A percentile compares a stretch with the other conserved stretches of the same genome.
Evolutionary conservation across 768 basidiomycete species (phyloP).

Genomic region (Suillus brevipes): DNA sequence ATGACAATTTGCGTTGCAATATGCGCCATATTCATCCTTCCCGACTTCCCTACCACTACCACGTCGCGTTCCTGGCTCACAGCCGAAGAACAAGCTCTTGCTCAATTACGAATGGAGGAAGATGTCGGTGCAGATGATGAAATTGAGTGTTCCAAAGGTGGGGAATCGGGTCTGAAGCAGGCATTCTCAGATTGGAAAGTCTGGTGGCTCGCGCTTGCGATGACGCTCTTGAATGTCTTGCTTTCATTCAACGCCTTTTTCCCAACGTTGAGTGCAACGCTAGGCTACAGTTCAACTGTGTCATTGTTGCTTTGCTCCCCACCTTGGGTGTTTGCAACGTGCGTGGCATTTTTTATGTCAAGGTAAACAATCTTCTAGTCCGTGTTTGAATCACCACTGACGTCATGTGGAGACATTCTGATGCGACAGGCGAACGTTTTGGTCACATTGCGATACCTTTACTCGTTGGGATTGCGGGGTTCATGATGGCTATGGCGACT

Average conservation of each 20-base stretch:
- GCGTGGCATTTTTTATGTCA: slow-evolving; percentile 53
- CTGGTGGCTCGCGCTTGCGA: slow-evolving; percentile 72
- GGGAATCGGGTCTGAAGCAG: slow-evolving; percentile 47
- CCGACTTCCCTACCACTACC: slow-evolving; percentile 69
- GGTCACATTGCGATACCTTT: slow-evolving; percentile 60
- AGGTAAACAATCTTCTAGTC: slow-evolving; percentile 36
- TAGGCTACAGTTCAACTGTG: slow-evolving; percentile 65
- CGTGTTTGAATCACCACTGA: background rate
- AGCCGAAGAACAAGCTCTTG: slow-evolving; percentile 54
- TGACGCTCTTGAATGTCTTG: slow-evolving; percentile 57
- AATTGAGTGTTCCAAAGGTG: slow-evolving; percentile 35
- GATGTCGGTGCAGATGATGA: slow-evolving; percentile 58
- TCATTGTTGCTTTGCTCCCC: slow-evolving; percentile 71
- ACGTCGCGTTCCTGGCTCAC: slow-evolving; percentile 62
- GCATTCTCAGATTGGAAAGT: slow-evolving; percentile 81
- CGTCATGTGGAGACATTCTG: slow-evolving; percentile 56
- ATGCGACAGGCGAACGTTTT: slow-evolving; percentile 68
- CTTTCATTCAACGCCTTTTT: slow-evolving; percentile 81
- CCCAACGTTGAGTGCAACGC: slow-evolving; percentile 71
- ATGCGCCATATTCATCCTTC: slow-evolving; percentile 61
- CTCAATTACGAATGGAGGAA: slow-evolving; percentile 60
- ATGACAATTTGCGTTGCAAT: slow-evolving; percentile 53
- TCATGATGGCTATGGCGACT: slow-evolving; percentile 62
- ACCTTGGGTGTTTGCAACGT: slow-evolving; percentile 66
- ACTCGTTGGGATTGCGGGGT: slow-evolving; percentile 63